A percentile compares a stretch with the other conserved stretches of the same genome.
Evolutionary conservation across 2,329 filamentous ascomycete genomes (phyloP).

Genomic region (Microascus cirrosus): DNA sequence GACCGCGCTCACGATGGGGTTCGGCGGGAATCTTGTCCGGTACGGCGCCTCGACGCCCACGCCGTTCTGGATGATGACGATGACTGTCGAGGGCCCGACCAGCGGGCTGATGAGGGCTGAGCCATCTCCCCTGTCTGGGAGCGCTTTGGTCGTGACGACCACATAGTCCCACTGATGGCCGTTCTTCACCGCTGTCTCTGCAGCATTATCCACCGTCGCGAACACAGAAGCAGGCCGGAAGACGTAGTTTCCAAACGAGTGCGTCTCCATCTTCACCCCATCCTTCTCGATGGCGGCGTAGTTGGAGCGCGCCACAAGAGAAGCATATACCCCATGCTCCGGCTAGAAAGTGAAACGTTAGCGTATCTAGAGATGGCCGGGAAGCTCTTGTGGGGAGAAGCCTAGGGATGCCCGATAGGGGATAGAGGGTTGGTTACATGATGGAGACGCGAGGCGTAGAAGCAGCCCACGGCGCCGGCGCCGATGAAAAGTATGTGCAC

Average conservation of each 20-base stretch:
- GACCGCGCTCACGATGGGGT: conserved; percentile 54
- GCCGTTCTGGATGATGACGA: conserved; percentile 62
- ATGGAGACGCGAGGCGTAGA: conserved; percentile 60
- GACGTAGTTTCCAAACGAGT: conserved; percentile 54
- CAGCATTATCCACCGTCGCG: conserved; percentile 46
- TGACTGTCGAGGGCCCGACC: conserved; percentile 39
- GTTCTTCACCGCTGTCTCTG: conserved; percentile 12
- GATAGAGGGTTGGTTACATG: conserved; percentile 25
- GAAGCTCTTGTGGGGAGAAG: too few species aligned
- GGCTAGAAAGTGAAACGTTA: conserved; percentile 22
- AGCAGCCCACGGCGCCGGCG: conserved; percentile 61
- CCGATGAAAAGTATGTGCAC: conserved; percentile 55
- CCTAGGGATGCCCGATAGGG: not conserved
- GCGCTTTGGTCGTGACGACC: conserved; percentile 59
- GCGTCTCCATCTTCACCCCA: conserved; percentile 55
- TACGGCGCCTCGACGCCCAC: conserved; percentile 61
- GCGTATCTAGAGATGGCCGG: too few species aligned
- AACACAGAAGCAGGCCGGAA: conserved; percentile 54
- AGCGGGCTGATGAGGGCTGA: conserved; percentile 50
- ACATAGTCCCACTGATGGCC: conserved; percentile 41
- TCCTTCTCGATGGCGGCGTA: conserved; percentile 49
- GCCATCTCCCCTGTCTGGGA: conserved; percentile 53
- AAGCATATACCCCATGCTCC: conserved; percentile 43
- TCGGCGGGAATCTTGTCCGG: conserved; percentile 45
- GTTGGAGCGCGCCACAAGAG: conserved; percentile 64